A percentile compares a stretch with the other conserved stretches of the same genome.
Conservation (phyloP, 306 rosid species). For the Bauhinia variegata region DNA sequence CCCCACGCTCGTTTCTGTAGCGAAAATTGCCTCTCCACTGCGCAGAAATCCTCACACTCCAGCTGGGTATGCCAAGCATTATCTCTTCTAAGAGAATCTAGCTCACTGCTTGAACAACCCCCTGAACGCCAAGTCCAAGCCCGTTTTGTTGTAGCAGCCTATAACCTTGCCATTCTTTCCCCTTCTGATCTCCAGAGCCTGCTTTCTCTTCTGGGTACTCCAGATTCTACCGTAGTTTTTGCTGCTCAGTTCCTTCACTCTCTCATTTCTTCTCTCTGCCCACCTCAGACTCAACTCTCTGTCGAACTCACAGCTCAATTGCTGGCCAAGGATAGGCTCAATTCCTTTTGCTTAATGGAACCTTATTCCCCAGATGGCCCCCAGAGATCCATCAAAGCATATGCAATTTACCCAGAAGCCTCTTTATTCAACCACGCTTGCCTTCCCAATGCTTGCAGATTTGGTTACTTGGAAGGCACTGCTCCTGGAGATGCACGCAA, state of each 20-base stretch:
- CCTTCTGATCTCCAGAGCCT: constrained; percentile 45
- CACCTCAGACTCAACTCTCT: constrained; percentile 28
- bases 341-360: constrained; percentile 75
- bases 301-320: constrained; percentile 50
- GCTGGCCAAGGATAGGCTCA: constrained; percentile 61
- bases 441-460: constrained; percentile 81
- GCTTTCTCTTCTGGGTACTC: constrained; percentile 60
- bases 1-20: constrained; percentile 47
- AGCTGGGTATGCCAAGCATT: constrained; percentile 49
- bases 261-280: constrained; percentile 47
- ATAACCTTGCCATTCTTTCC: constrained; percentile 42
- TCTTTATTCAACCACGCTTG: constrained; percentile 68
- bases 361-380: constrained; percentile 51
- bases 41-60: constrained; percentile 47
- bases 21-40: constrained; percentile 42
- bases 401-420: constrained; percentile 58
- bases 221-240: constrained; percentile 25
- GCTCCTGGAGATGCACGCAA: constrained; percentile 34
- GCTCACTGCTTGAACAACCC: constrained; percentile 43
- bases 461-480: constrained; percentile 56
- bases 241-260: constrained; percentile 49
- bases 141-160: constrained; percentile 58
- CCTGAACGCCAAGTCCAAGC: constrained; percentile 59
- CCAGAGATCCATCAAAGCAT: constrained; percentile 61
- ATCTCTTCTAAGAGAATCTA: constrained; percentile 26